Conservation (phyloP, 129 eudicot species). For the Pittosporum tobira region DNA sequence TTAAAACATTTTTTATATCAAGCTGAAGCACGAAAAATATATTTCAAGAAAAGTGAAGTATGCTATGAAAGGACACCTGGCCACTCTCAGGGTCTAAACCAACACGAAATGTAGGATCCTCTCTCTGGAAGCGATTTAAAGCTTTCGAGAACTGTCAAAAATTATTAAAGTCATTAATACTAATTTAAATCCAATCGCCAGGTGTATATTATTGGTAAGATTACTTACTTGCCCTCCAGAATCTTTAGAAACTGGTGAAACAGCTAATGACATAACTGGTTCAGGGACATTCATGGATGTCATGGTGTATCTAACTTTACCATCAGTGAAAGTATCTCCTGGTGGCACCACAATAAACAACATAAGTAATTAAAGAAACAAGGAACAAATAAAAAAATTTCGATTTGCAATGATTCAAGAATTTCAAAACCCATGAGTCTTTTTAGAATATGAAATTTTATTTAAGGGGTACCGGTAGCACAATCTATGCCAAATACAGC, state of each 20-base stretch:
- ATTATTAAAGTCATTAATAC: constrained; percentile 4
- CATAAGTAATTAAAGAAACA: background rate
- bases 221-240: constrained; percentile 80
- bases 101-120: constrained; percentile 98
- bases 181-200: background rate
- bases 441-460: background rate
- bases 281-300: constrained; percentile 98
- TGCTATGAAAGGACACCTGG: constrained; percentile 38
- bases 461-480: constrained; percentile 58
- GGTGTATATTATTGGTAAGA: background rate
- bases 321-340: constrained; percentile 99
- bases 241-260: constrained; percentile 91
- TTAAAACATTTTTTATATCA: constrained; percentile 14
- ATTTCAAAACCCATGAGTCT: background rate
- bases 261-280: constrained; percentile 94
- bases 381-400: background rate
- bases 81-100: constrained; percentile 93
- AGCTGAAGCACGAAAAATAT: constrained; percentile 3
- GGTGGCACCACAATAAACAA: constrained; percentile 10
- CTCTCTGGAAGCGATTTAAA: constrained; percentile 91
- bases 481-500: constrained; percentile 99
- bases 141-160: constrained; percentile 86
- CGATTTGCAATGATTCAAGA: background rate
- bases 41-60: background rate
- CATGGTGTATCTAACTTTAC: constrained; percentile 93